Evolutionary conservation across 2,329 filamentous ascomycete genomes (phyloP).

Genomic region (Dactylellina parvicollis): DNA sequence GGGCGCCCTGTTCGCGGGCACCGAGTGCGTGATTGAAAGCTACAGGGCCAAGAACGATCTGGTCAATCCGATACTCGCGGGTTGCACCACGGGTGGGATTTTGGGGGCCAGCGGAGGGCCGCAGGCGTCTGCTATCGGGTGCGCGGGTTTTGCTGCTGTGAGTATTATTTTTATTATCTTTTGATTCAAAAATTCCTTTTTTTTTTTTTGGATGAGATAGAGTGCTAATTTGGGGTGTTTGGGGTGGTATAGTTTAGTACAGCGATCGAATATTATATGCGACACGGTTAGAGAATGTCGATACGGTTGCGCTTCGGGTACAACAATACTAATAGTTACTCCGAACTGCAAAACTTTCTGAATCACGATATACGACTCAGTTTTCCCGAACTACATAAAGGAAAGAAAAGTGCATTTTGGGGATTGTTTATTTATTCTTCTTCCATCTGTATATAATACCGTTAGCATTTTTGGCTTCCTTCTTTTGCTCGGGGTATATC

Average conservation of each 20-base stretch:
- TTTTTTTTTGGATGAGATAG: constrained; percentile 65
- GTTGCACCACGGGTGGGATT: constrained; percentile 89
- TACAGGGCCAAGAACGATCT: constrained; percentile 93
- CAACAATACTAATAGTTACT: constrained; percentile 57
- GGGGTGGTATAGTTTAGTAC: constrained; percentile 55
- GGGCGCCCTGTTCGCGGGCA: constrained; percentile 87
- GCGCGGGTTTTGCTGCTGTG: constrained; percentile 84
- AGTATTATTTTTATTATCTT: constrained; percentile 3
- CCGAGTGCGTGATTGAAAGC: constrained; percentile 95
- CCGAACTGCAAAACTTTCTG: too few species aligned
- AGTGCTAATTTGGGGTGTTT: constrained; percentile 6
- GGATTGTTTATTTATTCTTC: too few species aligned
- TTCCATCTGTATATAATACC: too few species aligned
- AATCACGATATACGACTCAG: too few species aligned
- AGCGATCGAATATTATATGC: constrained; percentile 58
- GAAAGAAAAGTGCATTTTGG: too few species aligned
- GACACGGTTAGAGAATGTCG: constrained; percentile 49
- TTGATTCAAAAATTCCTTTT: constrained; percentile 64
- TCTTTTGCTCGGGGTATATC: too few species aligned
- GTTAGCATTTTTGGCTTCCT: too few species aligned
- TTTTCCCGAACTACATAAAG: too few species aligned
- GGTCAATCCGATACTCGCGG: constrained; percentile 84
- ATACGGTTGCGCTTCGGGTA: not conserved
- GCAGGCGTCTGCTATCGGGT: constrained; percentile 85
- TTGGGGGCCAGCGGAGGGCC: constrained; percentile 87